Evolutionary conservation across 768 basidiomycete species (phyloP), one percentile per base, ranked within the genome.

Genomic region (Pleurotus platypus): DNA sequence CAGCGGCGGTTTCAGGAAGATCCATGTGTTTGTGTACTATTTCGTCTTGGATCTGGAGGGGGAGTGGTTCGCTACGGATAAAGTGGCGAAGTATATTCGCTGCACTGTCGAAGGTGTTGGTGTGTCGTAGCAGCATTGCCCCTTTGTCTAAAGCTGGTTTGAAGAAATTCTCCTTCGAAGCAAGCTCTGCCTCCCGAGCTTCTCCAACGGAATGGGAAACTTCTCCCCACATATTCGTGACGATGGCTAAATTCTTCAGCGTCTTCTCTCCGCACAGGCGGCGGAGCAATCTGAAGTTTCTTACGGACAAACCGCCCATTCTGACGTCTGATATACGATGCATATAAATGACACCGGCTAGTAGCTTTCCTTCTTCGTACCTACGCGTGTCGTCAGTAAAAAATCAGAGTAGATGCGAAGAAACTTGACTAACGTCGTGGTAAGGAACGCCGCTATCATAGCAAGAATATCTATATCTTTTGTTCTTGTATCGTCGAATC

Each of bases 31-130:
- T 68, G 55, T 78, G 76, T 3, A 85, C 79, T 12, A 85, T 68
- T 63, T 87, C 84, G 24, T 71, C 68, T 60, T 85, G 85, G 50
- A 86, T 83, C 27, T 72, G 74, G 2, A 86, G 70, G 1, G 78
- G 70, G 2, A 73, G 61, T 0, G 83, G 76, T 24, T 69, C 65
- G 8, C 68, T 74, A 22, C 69, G 66, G 16, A 80, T 60, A 57
- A 86, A 64, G 30, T 71, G 69, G 5, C 53, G 53, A 15, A 42
- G 38, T 16, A 55, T 26, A n/a, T 20, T 43, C 18, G 16, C 11
- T 13, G 40, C 53, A 24, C 39, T 24, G n/a, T 55, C 22, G 16
- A 37, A 18, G 38, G 53, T 55, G 43, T 55, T 20, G 5, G n/a
- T 30, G 38, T 55, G 13, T 22, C 53, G 53, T 4, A 55, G 37